A percentile compares a stretch with the other conserved stretches of the same genome.
Evolutionary conservation across 2,329 filamentous ascomycete genomes (phyloP).

Genomic region (Aureobasidium leucospermi): DNA sequence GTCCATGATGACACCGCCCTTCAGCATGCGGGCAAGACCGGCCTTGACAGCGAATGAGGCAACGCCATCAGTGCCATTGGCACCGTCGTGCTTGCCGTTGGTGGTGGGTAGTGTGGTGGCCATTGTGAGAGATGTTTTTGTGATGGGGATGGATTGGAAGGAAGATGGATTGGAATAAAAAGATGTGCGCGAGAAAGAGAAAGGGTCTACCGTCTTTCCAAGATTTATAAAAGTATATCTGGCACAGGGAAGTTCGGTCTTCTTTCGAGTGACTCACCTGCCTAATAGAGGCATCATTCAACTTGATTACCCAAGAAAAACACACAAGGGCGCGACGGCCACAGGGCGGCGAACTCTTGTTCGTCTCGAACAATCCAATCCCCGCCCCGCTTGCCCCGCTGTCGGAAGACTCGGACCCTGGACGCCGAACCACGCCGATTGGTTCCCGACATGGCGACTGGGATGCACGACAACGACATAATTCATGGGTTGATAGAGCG

Average conservation of each 20-base stretch:
- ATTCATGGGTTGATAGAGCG: too few relatives aligned
- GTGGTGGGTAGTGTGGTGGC: constrained; percentile 42
- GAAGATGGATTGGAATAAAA: background rate
- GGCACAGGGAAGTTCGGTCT: background rate
- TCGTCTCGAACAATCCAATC: background rate
- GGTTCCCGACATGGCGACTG: background rate
- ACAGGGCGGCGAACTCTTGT: constrained; percentile 7
- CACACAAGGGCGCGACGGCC: background rate
- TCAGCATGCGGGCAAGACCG: constrained; percentile 93
- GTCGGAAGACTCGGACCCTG: constrained; percentile 3
- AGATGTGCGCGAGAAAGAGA: background rate
- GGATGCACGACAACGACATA: too few relatives aligned
- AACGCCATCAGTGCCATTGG: constrained; percentile 27
- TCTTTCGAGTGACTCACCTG: constrained; percentile 12
- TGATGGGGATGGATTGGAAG: background rate
- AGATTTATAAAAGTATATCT: constrained; percentile 8
- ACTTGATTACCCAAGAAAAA: constrained; percentile 8
- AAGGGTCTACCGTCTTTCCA: background rate
- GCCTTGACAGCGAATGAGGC: constrained; percentile 82
- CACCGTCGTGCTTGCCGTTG: constrained; percentile 31
- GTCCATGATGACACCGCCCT: constrained; percentile 99
- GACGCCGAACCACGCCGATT: background rate
- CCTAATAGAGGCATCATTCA: background rate
- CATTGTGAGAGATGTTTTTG: constrained; percentile 26
- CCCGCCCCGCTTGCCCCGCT: background rate